Evolutionary conservation across 768 basidiomycete species (phyloP), one percentile per base, ranked within the genome.

Genomic region (Candolleomyces efflorescens): DNA sequence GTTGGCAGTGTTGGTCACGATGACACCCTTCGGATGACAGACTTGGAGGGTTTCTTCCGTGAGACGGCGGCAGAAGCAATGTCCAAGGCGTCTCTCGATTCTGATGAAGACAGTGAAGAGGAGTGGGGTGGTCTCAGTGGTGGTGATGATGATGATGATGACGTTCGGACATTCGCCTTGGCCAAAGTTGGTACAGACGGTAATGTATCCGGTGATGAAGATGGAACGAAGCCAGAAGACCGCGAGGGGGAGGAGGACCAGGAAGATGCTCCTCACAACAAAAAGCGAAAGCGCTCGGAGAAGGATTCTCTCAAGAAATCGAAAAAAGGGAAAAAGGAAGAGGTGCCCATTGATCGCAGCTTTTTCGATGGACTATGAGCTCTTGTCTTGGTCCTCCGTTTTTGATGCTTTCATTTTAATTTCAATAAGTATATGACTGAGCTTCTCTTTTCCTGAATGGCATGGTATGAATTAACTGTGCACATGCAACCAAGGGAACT

Each of bases 1-100:
- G 81, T 94, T n/a, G 95, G 87, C 20, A 95, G 93, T 68, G 91
- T 85, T 23, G 92, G 92, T 27, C 94, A 98, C 63, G 95, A 98
- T 60, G 91, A 96, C 56, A 77, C 82, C 7, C 67, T 97, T 62
- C 88, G 87, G 66, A 73, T 98, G 73, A 95, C 93, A 24, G 89
- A 96, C 71, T 75, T 98, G 50, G 84, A 80, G 64, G 87, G 83
- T 37, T 82, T 93, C 48, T 88, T 96, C 63, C 70, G 66, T 36
- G 71, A 73, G 22, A 73, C 67, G 11, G 71, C 75, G 23, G 71
- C 72, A 12, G 68, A 68, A 6, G 71, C 65, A 52, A 43, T 17
- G 12, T 57, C 56, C 10, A 69, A 69, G 38, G 73, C 60, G 10
- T 68, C 65, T 12, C 59, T 66, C 18, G 69, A 64, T 2, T 64